Percentiles rank a stretch among this genome's conserved stretches.
Evolutionary conservation across 1,139 yeast species (phyloP).

Genomic region (Lodderomyces oxycetoniae): DNA sequence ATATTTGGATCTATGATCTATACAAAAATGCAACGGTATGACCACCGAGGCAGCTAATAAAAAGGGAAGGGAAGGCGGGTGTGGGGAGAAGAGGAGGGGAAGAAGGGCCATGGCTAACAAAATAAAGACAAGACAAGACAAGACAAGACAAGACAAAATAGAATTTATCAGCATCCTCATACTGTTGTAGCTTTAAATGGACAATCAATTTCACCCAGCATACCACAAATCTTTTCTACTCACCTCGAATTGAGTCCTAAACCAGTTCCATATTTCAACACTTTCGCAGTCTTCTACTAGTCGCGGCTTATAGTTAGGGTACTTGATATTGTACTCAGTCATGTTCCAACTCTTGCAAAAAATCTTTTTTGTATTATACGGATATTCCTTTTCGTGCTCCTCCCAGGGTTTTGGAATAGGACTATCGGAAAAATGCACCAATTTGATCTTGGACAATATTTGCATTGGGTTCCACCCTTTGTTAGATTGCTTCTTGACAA

Average conservation of each 20-base stretch:
- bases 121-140: too few species aligned
- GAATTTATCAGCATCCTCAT: too few species aligned
- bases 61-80: too few species aligned
- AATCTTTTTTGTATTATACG: constrained; percentile 25
- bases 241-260: constrained; percentile 16
- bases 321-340: constrained; percentile 16
- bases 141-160: too few species aligned
- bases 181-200: too few species aligned
- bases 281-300: constrained; percentile 32
- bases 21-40: too few species aligned
- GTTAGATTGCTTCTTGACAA: constrained; percentile 18
- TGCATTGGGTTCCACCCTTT: constrained; percentile 27
- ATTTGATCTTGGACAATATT: constrained; percentile 19
- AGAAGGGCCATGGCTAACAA: too few species aligned
- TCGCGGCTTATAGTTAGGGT: constrained; percentile 27
- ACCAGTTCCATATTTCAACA: constrained; percentile 30
- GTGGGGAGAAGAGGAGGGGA: neutral
- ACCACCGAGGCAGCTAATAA: too few species aligned
- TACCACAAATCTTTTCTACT: constrained; percentile 13
- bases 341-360: constrained; percentile 21
- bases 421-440: constrained; percentile 41
- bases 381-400: constrained; percentile 25
- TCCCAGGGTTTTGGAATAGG: constrained; percentile 50
- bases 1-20: too few species aligned
- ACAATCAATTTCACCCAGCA: constrained; percentile 5